These are phyloP conservation scores for Venturiaceae sp. DNA, from an alignment of 2,329 filamentous ascomycete genomes.

Conservation along the genomic window DNA sequence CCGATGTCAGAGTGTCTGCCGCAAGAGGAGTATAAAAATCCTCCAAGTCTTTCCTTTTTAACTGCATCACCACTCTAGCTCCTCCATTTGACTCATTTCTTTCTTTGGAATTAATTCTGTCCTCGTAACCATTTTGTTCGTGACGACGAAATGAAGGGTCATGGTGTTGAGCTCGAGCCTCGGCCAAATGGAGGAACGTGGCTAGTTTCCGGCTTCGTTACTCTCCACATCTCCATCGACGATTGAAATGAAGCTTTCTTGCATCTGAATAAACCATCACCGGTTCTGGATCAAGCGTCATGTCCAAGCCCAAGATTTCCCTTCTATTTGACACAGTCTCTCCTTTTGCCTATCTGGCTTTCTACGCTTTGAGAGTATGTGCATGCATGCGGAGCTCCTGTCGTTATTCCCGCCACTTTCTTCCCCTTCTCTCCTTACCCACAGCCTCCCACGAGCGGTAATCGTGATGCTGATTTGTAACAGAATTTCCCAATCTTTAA, in stretches of 20 bases:
- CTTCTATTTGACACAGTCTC: constrained; percentile 50
- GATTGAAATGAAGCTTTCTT: not conserved
- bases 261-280: not conserved
- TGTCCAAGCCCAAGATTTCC: constrained; percentile 41
- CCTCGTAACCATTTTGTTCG: no score
- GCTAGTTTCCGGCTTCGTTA: not conserved
- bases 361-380: constrained; percentile 43
- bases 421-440: no score
- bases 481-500: constrained; percentile 48
- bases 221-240: not conserved
- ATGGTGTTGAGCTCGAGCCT: not conserved
- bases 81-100: no score
- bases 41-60: no score
- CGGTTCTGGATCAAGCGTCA: constrained; percentile 14
- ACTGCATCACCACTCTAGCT: no score
- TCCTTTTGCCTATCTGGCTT: constrained; percentile 52
- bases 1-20: no score
- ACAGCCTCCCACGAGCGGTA: not conserved
- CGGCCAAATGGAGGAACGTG: not conserved
- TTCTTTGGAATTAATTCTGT: no score
- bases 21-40: no score
- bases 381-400: not conserved
- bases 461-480: not conserved
- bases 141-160: no score
- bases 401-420: not conserved